Conservation (phyloP, 2,329 filamentous ascomycete species). For the Pestalotiopsis sp. region DNA sequence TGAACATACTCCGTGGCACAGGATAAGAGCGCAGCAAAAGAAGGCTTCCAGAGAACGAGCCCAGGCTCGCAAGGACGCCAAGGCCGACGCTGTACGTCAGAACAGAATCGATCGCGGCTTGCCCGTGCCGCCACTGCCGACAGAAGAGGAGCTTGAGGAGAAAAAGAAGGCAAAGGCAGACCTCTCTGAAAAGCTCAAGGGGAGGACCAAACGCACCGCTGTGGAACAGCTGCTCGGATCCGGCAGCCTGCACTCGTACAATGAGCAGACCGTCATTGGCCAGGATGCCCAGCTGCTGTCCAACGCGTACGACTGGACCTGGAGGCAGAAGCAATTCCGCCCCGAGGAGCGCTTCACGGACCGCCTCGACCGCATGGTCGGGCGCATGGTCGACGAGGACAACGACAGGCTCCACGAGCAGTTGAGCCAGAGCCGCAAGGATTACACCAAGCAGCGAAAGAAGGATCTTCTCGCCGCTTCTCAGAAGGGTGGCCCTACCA, state of each 20-base stretch:
- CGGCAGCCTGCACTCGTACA: not conserved
- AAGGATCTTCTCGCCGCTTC: not conserved
- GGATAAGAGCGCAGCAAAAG: not conserved
- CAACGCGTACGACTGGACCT: not conserved
- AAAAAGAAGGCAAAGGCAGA: not conserved
- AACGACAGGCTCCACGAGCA: not conserved
- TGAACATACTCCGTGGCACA: not conserved
- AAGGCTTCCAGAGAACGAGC: not conserved
- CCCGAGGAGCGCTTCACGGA: not conserved
- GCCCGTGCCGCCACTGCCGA: not conserved
- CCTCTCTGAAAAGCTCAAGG: constrained; percentile 2
- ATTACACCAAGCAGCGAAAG: not conserved
- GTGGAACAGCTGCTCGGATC: not conserved
- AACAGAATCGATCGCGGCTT: not conserved
- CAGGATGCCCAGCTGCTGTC: not conserved
- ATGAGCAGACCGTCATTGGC: not conserved
- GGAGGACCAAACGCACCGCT: not conserved
- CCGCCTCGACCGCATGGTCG: not conserved
- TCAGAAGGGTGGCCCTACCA: not conserved
- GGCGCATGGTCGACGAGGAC: not conserved
- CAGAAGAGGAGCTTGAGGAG: not conserved
- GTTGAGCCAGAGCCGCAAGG: not conserved
- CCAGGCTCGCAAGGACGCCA: not conserved
- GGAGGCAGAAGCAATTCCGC: constrained; percentile 1
- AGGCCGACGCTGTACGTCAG: not conserved